A percentile compares a stretch with the other conserved stretches of the same genome.
phyloP scores from a whole-genome alignment of 2,329 filamentous ascomycete species.

The Lomentospora prolificans region DNA sequence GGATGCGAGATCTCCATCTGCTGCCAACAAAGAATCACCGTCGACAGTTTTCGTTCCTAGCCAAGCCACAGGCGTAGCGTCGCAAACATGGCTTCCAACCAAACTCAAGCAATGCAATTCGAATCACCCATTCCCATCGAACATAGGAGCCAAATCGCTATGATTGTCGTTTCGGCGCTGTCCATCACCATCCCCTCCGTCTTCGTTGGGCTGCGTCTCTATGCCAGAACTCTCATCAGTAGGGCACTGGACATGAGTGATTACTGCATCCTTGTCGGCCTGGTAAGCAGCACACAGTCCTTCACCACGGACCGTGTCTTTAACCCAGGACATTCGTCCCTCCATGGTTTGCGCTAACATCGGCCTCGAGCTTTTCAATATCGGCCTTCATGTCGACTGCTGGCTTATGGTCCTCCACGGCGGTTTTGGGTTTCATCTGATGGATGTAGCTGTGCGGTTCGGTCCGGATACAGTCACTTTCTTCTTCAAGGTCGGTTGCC shows the following conservation, averaged over 20 bases:
- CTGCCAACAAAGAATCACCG: too few species aligned
- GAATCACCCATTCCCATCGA: constrained; percentile 10
- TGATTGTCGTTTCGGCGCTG: constrained; percentile 7
- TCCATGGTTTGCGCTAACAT: background rate
- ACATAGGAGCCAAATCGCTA: constrained; percentile 5
- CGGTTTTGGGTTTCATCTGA: constrained; percentile 9
- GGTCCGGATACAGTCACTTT: constrained; percentile 6
- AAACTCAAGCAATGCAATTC: background rate
- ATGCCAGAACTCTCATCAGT: constrained; percentile 1
- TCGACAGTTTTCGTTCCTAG: background rate
- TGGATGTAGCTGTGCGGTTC: constrained; percentile 8
- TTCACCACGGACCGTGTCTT: too few species aligned
- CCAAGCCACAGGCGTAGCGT: background rate
- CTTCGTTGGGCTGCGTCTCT: constrained; percentile 6
- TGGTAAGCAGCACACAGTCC: constrained; percentile 1
- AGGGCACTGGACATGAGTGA: constrained; percentile 7
- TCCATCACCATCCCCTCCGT: constrained; percentile 7
- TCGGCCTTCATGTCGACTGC: constrained; percentile 8
- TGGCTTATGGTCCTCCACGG: constrained; percentile 8
- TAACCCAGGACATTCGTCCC: background rate
- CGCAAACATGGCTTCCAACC: background rate
- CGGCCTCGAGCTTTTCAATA: constrained; percentile 7
- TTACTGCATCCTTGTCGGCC: constrained; percentile 7
- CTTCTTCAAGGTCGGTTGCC: constrained; percentile 9
- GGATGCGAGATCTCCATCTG: too few species aligned